A percentile compares a stretch with the other conserved stretches of the same genome.
Conservation (phyloP, 2,329 filamentous ascomycete genomes). For the Arthrobotrys pseudoclavata region DNA sequence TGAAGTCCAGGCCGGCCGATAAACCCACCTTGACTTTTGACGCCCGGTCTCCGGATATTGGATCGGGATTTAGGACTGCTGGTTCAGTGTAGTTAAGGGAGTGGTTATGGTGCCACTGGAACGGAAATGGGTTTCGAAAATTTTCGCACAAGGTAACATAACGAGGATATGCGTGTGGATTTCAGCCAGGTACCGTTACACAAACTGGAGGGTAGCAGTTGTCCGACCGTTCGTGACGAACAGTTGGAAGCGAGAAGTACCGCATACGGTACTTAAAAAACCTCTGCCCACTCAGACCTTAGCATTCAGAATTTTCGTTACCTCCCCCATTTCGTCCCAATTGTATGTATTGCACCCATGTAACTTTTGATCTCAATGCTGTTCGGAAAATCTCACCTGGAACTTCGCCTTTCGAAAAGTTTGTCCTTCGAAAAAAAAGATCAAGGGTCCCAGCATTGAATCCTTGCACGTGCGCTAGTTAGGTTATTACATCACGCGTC, state of each 20-base stretch:
- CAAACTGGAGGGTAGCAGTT: constrained; percentile 13
- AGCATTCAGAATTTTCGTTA: constrained; percentile 9
- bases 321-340: background rate
- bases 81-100: background rate
- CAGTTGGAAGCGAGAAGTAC: constrained; percentile 18
- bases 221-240: background rate
- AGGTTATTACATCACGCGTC: constrained; percentile 14
- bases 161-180: constrained; percentile 13
- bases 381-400: background rate
- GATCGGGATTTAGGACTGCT: constrained; percentile 8
- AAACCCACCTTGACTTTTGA: background rate
- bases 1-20: background rate
- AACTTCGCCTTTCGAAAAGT: constrained; percentile 11
- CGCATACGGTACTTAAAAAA: constrained; percentile 10
- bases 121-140: background rate
- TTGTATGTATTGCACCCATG: too few species aligned
- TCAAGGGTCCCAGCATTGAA: constrained; percentile 1
- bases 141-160: constrained; percentile 14
- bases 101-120: constrained; percentile 5
- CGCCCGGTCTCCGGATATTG: constrained; percentile 3
- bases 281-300: background rate
- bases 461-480: constrained; percentile 42
- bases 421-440: background rate
- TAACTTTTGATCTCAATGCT: background rate
- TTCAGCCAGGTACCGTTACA: constrained; percentile 27